Base-by-base conservation (phyloP, 169 alveolate species). In the Theileria equi region DNA sequence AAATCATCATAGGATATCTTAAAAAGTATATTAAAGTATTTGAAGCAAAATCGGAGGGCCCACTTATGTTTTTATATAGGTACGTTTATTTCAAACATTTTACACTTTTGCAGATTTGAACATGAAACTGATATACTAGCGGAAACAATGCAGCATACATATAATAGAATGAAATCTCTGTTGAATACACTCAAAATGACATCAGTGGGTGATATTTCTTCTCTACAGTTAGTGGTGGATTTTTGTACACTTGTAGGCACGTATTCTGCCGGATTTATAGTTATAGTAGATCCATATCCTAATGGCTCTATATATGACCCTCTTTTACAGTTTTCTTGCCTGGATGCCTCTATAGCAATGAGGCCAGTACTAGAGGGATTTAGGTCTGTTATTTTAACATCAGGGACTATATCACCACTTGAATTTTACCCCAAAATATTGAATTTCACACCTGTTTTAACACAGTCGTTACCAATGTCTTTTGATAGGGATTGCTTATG, bases 401-500 rank as follows among this genome's bases (percentile, higher is more conserved):
- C 98, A 31, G 99, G 98, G 1, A 97, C 99, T 3, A 93, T 97
- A 34, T 95, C 98, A 13, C 99, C 99, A 0, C 73, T 97, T 49
- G 98, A 96, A 54, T 84, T 95, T 47, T 97, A 95, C 80, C 98
- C 98, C 0, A 92, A 93, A 41, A 72, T 96, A 17, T 83, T 95
- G 29, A 92, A 94, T 65, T 96, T 97, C 78, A 84, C 88, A 60
- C 98, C 98, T 0, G 95, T 94, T 36, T 80, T 93, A 11, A 92
- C 97, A 29, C 95, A 91, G 69, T 93, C 98, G 35, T 89, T 95
- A 55, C 93, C 95, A 23, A 93, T 95, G 90, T 90, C 97, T 0
- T 88, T 95, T 63, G 98, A 95, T 36, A 71, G 99, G 21, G 92
- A 93, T 49, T 94, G 98, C 80, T 79, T 96, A 31, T 91, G 98